Base-by-base conservation (phyloP, 2,329 filamentous ascomycete genomes). In the Aspergillus pseudoglaucus region DNA sequence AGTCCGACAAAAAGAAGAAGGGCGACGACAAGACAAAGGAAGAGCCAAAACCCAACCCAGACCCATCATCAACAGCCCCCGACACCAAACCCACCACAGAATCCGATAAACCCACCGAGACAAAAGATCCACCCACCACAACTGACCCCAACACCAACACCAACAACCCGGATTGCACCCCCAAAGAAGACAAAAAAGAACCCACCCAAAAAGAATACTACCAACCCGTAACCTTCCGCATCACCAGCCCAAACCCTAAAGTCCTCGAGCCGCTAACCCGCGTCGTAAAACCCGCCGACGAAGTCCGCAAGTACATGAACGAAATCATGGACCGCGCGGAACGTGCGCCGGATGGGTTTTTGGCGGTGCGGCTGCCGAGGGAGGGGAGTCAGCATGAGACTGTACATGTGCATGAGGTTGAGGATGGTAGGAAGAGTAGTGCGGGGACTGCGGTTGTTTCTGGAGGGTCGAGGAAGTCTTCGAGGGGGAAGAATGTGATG, bases 241-340 rank as follows among this genome's bases (percentile, higher is more conserved):
- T 84, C 38, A 71, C 75, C 33, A 75, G 77, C 43, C 65, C 71
- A 22, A 73, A 77, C 45, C 70, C 76, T 15, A 72, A 75, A 33
- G 69, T 78, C 12, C 69, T 82, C 12, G 76, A 80, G 47, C 75
- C 78, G 3, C 67, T 84, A 8, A 71, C 72, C 25, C 75, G 77
- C 17, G 78, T 80, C 46, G 76, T 83, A 17, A 79, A 77, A 49
- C 72, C 77, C 2, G 62, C 72, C 3, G 71, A 75, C 1, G 76
- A 78, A 53, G 77, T 79, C 3, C 69, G 74, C 50, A 72, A 71
- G 52, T 73, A 78, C 54, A 80, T 81, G 78, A 74, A 78, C 47
- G 72, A 75, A 18, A 65, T 78, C 12, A 83, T 84, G 70, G 74
- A 77, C 53, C 74, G 74, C 3, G 78, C 78, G 45, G 73, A 75